phyloP scores from a whole-genome alignment of 2,329 filamentous ascomycete genomes.

The Aureobasidium lini region DNA sequence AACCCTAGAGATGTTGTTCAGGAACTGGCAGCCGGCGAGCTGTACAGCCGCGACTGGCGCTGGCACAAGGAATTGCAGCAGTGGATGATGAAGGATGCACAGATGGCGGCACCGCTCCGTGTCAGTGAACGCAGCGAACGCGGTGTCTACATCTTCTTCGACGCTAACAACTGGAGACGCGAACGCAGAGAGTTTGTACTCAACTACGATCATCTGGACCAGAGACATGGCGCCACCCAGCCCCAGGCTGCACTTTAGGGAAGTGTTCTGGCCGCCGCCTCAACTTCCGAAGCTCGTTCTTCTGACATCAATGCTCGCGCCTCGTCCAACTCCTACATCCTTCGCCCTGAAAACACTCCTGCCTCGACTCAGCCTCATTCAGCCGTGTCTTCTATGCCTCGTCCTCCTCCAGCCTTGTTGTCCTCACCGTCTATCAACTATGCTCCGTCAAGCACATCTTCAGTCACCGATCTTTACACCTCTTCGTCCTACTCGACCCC shows the following conservation, averaged over 20 bases:
- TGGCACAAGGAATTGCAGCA: constrained; percentile 48
- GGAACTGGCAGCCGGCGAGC: constrained; percentile 56
- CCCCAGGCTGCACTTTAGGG: constrained; percentile 11
- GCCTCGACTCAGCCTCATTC: background rate
- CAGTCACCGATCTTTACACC: background rate
- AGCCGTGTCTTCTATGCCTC: background rate
- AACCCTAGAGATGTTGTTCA: constrained; percentile 59
- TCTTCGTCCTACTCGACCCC: background rate
- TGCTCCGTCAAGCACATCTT: background rate
- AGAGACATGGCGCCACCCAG: constrained; percentile 27
- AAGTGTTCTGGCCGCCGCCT: constrained; percentile 7
- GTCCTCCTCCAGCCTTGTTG: background rate
- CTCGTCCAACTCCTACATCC: background rate
- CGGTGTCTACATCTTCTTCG: constrained; percentile 49
- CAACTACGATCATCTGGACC: constrained; percentile 45
- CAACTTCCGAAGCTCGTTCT: background rate
- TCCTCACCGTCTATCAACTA: background rate
- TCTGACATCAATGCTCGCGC: background rate
- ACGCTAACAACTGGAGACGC: constrained; percentile 45
- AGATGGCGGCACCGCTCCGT: constrained; percentile 34
- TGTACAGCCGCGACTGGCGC: constrained; percentile 47
- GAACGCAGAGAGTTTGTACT: constrained; percentile 46
- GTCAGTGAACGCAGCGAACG: constrained; percentile 42
- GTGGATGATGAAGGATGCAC: constrained; percentile 49
- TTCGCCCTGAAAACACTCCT: background rate